Evolutionary conservation across 1,284 basidiomycete genomes (phyloP).

Genomic region (Sparassis latifolia): DNA sequence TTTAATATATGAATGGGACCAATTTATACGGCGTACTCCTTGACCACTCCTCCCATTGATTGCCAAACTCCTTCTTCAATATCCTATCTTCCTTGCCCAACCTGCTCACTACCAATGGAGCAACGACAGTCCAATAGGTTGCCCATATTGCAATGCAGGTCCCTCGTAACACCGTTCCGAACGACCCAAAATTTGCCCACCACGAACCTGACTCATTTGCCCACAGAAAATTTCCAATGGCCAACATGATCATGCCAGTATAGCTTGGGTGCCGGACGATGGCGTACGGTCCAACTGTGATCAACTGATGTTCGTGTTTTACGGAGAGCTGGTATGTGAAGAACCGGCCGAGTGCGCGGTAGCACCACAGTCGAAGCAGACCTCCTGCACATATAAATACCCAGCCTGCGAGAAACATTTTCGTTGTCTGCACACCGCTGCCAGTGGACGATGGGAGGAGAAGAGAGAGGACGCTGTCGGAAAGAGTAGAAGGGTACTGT

Average conservation of each 20-base stretch:
- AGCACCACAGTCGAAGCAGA: constrained; percentile 4
- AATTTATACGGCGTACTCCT: constrained; percentile 1
- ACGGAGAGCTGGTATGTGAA: constrained; percentile 11
- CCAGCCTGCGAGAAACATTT: background rate
- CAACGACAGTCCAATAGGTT: background rate
- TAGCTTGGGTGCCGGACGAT: constrained; percentile 10
- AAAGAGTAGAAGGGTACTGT: background rate
- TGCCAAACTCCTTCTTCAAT: background rate
- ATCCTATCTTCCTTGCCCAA: background rate
- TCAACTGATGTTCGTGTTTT: constrained; percentile 2
- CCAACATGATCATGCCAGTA: constrained; percentile 1
- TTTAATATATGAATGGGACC: background rate
- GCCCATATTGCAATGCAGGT: background rate
- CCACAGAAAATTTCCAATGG: background rate
- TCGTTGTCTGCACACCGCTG: background rate
- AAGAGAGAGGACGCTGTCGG: background rate
- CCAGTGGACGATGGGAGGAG: background rate
- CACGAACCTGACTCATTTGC: background rate
- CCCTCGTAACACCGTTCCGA: background rate
- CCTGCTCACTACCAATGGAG: background rate
- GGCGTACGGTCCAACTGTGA: constrained; percentile 9
- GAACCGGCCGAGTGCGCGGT: constrained; percentile 4
- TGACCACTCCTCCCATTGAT: constrained; percentile 4
- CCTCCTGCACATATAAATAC: background rate
- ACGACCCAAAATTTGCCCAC: background rate